Percentiles rank a stretch among this genome's conserved stretches.
Evolutionary conservation across 805 yeast species (phyloP).

Genomic region (Brettanomyces nanus): DNA sequence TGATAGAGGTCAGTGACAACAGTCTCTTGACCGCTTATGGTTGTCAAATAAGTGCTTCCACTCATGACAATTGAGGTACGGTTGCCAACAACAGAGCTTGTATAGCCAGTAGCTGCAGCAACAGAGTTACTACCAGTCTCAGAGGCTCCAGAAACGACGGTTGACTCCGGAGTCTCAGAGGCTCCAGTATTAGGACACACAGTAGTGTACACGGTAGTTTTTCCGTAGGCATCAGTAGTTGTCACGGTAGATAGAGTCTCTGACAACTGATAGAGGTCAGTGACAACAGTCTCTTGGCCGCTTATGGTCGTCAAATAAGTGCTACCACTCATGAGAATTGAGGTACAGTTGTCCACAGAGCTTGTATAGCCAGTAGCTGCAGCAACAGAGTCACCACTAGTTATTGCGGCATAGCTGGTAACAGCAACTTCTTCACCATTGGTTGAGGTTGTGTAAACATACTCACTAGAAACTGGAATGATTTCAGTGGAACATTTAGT

Average conservation of each 20-base stretch:
- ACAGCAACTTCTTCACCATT: background rate
- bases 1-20: too few relatives aligned
- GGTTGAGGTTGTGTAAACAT: background rate
- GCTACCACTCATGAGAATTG: background rate
- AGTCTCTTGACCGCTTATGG: too few relatives aligned
- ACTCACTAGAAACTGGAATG: background rate
- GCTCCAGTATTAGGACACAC: background rate
- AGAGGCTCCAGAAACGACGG: background rate
- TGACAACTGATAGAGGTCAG: too few relatives aligned
- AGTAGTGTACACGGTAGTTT: constrained; percentile 1
- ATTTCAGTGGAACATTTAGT: background rate
- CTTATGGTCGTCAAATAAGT: too few relatives aligned
- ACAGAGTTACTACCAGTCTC: background rate
- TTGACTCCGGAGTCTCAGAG: too few relatives aligned
- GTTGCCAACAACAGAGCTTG: background rate
- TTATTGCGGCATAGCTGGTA: constrained; percentile 1
- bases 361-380: background rate
- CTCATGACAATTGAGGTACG: background rate
- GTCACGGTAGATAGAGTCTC: too few relatives aligned
- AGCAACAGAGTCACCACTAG: background rate
- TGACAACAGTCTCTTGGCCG: too few relatives aligned
- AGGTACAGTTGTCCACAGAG: background rate
- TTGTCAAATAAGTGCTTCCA: too few relatives aligned
- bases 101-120: background rate
- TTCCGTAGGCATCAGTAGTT: constrained; percentile 1